Percentiles rank a stretch among this genome's conserved stretches.
Evolutionary conservation across 169 alveolate species (phyloP).

Genomic region (Plasmodium gonderi): DNA sequence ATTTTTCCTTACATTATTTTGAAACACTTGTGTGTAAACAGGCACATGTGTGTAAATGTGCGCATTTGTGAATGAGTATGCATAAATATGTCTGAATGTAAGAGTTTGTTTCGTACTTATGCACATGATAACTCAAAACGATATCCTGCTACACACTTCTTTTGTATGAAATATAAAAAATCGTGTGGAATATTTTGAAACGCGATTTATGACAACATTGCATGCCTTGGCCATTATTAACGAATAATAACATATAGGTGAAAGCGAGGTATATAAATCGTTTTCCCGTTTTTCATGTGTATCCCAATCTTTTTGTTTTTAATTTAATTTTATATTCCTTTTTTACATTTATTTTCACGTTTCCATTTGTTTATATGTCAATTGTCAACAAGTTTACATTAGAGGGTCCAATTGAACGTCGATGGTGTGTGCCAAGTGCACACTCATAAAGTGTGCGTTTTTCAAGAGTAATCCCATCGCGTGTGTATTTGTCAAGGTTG

Average conservation of each 20-base stretch:
- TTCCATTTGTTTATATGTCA: neutral
- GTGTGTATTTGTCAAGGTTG: neutral
- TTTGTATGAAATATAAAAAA: neutral
- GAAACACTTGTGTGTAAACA: slow-evolving; percentile 3
- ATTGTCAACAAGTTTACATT: too few species aligned
- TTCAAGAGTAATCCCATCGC: neutral
- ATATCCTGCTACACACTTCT: neutral
- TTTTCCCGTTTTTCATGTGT: neutral
- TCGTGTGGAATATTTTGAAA: neutral
- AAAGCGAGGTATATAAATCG: neutral
- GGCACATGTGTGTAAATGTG: neutral
- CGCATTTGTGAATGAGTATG: neutral
- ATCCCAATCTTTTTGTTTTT: neutral
- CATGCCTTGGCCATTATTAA: too few species aligned
- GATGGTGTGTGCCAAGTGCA: too few species aligned
- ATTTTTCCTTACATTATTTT: neutral
- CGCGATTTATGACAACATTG: neutral
- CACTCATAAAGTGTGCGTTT: too few species aligned
- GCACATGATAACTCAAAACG: too few species aligned
- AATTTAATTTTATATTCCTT: neutral
- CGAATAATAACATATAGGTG: neutral
- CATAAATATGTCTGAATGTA: neutral
- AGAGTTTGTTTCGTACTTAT: neutral
- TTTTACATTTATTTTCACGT: neutral
- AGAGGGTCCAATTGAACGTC: too few species aligned